Conservation (phyloP, 768 basidiomycete genomes). For the Leccinum uliginosum region DNA sequence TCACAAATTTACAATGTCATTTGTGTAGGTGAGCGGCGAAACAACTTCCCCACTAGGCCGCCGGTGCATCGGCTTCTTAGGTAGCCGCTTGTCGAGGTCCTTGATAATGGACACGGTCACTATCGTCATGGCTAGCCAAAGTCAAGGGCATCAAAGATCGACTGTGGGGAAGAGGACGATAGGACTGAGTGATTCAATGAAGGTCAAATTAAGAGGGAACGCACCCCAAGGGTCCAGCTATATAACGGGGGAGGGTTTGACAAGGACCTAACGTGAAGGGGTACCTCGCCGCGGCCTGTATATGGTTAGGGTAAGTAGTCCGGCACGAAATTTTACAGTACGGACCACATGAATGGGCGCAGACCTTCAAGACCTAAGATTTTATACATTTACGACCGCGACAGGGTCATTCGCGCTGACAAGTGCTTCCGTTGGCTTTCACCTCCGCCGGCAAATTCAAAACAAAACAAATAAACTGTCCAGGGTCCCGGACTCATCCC, state of each 20-base stretch:
- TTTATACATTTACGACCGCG: slow-evolving; percentile 13
- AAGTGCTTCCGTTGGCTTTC: slow-evolving; percentile 15
- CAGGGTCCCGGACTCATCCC: slow-evolving; percentile 17
- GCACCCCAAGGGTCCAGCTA: slow-evolving; percentile 18
- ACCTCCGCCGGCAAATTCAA: slow-evolving; percentile 7
- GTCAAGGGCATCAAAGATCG: slow-evolving; percentile 21
- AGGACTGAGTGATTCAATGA: slow-evolving; percentile 2
- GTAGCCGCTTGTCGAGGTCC: slow-evolving; percentile 44
- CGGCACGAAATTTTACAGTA: slow-evolving; percentile 18
- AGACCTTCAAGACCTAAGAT: slow-evolving; percentile 10
- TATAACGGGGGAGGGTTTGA: slow-evolving; percentile 10
- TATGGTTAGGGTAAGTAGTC: slow-evolving; percentile 18
- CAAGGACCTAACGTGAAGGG: slow-evolving; percentile 5
- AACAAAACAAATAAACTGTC: slow-evolving; percentile 8
- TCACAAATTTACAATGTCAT: slow-evolving; percentile 52
- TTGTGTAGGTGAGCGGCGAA: slow-evolving; percentile 51
- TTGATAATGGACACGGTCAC: slow-evolving; percentile 23
- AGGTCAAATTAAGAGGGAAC: slow-evolving; percentile 15
- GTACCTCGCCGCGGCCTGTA: background rate
- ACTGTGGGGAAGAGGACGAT: slow-evolving; percentile 13
- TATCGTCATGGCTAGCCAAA: slow-evolving; percentile 21
- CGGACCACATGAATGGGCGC: slow-evolving; percentile 17
- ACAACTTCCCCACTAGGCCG: slow-evolving; percentile 48
- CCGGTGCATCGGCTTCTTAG: slow-evolving; percentile 36
- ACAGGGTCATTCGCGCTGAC: slow-evolving; percentile 16